phyloP scores from a whole-genome alignment of 768 basidiomycete genomes.

The Pleurotus salmoneostramineus region DNA sequence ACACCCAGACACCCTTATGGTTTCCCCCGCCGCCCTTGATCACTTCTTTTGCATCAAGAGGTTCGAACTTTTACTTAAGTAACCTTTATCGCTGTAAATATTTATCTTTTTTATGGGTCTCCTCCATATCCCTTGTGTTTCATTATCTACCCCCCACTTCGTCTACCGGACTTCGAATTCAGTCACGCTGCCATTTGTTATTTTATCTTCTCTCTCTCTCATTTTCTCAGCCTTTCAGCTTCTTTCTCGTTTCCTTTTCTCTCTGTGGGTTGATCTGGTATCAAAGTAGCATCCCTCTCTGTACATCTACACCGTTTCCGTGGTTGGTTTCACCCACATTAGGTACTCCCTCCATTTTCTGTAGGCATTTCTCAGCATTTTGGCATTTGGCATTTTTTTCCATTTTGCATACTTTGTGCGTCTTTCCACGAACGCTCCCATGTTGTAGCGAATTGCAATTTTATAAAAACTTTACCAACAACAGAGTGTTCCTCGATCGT shows the following conservation, averaged over 20 bases:
- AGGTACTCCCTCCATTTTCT: background rate
- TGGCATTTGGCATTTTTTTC: background rate
- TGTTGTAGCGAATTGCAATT: background rate
- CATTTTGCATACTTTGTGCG: background rate
- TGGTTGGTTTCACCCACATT: background rate
- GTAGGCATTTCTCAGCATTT: background rate
- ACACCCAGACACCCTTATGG: too few relatives aligned
- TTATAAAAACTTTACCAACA: background rate
- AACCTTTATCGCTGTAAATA: background rate
- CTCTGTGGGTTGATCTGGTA: conserved; percentile 4
- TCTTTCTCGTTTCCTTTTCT: background rate
- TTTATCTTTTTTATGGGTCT: conserved; percentile 1
- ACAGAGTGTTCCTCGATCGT: background rate
- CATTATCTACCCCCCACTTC: background rate
- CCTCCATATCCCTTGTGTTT: background rate
- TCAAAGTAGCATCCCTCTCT: conserved; percentile 5
- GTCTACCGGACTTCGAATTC: background rate
- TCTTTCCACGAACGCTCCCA: background rate
- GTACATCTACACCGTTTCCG: background rate
- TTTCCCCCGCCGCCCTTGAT: too few relatives aligned
- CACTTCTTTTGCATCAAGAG: too few relatives aligned
- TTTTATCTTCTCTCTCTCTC: background rate
- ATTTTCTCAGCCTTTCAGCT: too few relatives aligned
- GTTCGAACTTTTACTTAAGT: too few relatives aligned
- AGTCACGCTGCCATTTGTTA: background rate